Evolutionary conservation across 805 yeast species (phyloP).

Genomic region (Yamadazyma sp.): DNA sequence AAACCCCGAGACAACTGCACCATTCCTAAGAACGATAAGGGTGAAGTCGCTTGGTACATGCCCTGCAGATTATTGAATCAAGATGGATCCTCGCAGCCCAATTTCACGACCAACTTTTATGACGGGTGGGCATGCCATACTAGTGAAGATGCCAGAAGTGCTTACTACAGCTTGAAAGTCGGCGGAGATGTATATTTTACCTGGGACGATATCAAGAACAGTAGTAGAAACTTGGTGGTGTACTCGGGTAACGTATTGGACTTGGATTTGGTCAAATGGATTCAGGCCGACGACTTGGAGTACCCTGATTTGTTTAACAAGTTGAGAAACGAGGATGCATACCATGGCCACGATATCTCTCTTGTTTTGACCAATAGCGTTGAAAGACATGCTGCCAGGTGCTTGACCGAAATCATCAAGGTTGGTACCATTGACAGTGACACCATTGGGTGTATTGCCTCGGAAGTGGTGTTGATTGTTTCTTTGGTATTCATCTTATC

Average conservation of each 20-base stretch:
- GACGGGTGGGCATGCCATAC: constrained; percentile 94
- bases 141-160: constrained; percentile 60
- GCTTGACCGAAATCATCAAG: constrained; percentile 80
- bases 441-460: constrained; percentile 92
- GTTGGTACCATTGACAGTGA: constrained; percentile 89
- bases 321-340: constrained; percentile 50
- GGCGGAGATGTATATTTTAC: constrained; percentile 80
- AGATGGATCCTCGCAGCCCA: constrained; percentile 71
- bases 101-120: constrained; percentile 63
- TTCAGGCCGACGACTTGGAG: constrained; percentile 62
- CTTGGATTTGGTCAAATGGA: constrained; percentile 72
- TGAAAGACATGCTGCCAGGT: constrained; percentile 73
- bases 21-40: constrained; percentile 59
- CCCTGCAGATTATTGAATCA: constrained; percentile 76
- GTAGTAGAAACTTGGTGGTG: constrained; percentile 76
- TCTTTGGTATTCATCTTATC: constrained; percentile 84
- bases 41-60: constrained; percentile 90
- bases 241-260: constrained; percentile 90
- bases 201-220: constrained; percentile 80
- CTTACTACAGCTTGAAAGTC: constrained; percentile 59
- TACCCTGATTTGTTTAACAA: constrained; percentile 73
- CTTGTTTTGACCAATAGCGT: constrained; percentile 62
- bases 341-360: constrained; percentile 82
- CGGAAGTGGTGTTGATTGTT: constrained; percentile 74
- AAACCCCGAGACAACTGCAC: constrained; percentile 64